Base-by-base conservation (phyloP, 2,329 filamentous ascomycete species). In the Sordariomycetes sp. region DNA sequence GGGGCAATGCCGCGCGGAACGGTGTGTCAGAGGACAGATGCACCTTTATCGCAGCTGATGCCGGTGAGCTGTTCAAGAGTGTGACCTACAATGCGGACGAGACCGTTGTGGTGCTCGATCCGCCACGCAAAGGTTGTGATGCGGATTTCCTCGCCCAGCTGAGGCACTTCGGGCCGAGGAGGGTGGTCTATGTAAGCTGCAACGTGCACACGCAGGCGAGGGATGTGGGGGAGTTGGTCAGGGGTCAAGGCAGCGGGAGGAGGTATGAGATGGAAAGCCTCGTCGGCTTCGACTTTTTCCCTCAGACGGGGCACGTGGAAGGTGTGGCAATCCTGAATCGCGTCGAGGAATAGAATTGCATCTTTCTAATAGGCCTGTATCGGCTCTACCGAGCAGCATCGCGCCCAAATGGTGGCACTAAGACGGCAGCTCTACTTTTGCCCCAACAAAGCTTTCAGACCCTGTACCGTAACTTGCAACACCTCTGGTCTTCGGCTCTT, bases 191-290 rank as follows among this genome's bases (percentile, higher is more conserved):
- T 55, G 90, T 98, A 26, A 94, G 85, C 53, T 98, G 92, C 50
- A 98, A 98, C 51, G 92, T 98, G 43, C 92, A 98, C 54, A 96
- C 90, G 8, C 92, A 96, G 69, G 92, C 92, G 11, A 68, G 92
- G 34, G 92, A 98, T 58, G 79, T 98, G 1, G 92, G 88, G 0
- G 76, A 90, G 40, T 61, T 98, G 48, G 86, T 96, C 1, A 71
- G 81, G 23, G 87, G 88, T 15, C 49, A 63, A 46, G 43, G 55
- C 17, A 56, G 61, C 52, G 57, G 58, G 33, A 59, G 60, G 16
- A 61, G 70, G 41, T 98, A 95, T 59, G 76, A 81, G 56, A 84
- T 98, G 53, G 90, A 96, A 68, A 94, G 84, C 51, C 59, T 98
- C 30, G 71, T 82, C 31, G 92, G 90, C 0, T 96, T 96, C 51